phyloP scores from a whole-genome alignment of 2,329 filamentous ascomycete genomes.

The Gaeumannomyces tritici region DNA sequence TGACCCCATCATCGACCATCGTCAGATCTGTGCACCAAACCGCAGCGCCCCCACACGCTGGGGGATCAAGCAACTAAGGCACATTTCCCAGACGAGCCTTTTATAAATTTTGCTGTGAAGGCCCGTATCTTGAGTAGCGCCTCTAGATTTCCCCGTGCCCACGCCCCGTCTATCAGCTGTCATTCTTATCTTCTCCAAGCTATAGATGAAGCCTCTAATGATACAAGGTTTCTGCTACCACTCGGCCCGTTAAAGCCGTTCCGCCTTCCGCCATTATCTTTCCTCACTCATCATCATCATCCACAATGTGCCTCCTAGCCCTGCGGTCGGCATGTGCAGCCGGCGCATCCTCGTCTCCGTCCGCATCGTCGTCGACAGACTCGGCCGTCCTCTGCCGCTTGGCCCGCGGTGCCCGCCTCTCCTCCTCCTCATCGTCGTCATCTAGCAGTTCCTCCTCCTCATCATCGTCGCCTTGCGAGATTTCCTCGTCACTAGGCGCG shows the following conservation, averaged over 20 bases:
- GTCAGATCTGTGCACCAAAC: not conserved
- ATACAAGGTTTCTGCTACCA: not conserved
- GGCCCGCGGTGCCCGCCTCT: constrained; percentile 30
- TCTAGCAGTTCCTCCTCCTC: constrained; percentile 50
- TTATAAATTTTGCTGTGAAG: not conserved
- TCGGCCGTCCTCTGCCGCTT: constrained; percentile 44
- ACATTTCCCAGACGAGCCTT: not conserved
- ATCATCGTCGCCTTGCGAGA: constrained; percentile 45
- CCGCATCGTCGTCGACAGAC: constrained; percentile 32
- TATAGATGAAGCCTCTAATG: not conserved
- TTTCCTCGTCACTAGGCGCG: constrained; percentile 64
- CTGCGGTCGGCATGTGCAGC: constrained; percentile 28
- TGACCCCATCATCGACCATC: not conserved
- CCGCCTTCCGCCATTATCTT: constrained; percentile 3
- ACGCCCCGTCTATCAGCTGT: not conserved
- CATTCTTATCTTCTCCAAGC: not conserved
- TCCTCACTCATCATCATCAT: constrained; percentile 49
- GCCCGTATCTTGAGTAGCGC: too few species aligned
- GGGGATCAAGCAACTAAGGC: not conserved
- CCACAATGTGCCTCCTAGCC: constrained; percentile 46
- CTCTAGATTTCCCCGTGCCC: not conserved
- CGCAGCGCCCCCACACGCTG: not conserved
- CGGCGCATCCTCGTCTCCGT: constrained; percentile 35
- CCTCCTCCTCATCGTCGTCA: constrained; percentile 46
- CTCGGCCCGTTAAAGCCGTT: too few species aligned